Base-by-base conservation (phyloP, 148 eudicot genomes). In the Diospyros lotus region DNA sequence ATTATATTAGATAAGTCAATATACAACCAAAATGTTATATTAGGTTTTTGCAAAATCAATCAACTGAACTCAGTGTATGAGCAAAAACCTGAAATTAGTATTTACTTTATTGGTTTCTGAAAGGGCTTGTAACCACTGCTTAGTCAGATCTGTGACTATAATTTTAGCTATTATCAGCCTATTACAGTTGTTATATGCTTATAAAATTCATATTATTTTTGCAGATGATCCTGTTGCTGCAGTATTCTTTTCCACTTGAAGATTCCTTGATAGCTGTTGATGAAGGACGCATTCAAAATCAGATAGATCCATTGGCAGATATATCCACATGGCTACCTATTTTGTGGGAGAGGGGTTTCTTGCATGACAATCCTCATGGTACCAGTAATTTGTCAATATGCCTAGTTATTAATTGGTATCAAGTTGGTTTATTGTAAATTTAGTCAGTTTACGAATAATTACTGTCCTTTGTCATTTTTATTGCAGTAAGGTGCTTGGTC, bases 281-380 rank as follows among this genome's bases (percentile, higher is more conserved):
- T 64, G 86, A 51, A 75, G 81, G 67, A 64, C 74, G 73, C 46
- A 44, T 77, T 75, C 80, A 66, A 28, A 82, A 72, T 54, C 79
- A 68, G 77, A 79, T 82, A 85, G 88, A 80, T 76, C 80, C 80
- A 43, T 72, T 82, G n/a, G 75, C 67, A 64, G 84, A 84, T 63
- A 80, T 76, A 46, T 88, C 86, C 76, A 80, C 70, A 69, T 96
- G 96, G 97, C 71, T 96, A 76, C 81, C 94, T 76, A 83, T 96
- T 65, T 79, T 96, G 77, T 96, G 98, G 99, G 91, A 93, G 73
- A 88, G 97, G 64, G 98, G 99, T 69, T 89, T 96, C 66, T 84
- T 76, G 80, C 99, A 96, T 78, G 94, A 91, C 84, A 96, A 96
- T 80, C 99, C 99, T 71, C 89, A 82, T 65, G 99, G 99, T 91